Conservation (phyloP, 1,284 basidiomycete species). For the Ceraceosorus guamensis region DNA sequence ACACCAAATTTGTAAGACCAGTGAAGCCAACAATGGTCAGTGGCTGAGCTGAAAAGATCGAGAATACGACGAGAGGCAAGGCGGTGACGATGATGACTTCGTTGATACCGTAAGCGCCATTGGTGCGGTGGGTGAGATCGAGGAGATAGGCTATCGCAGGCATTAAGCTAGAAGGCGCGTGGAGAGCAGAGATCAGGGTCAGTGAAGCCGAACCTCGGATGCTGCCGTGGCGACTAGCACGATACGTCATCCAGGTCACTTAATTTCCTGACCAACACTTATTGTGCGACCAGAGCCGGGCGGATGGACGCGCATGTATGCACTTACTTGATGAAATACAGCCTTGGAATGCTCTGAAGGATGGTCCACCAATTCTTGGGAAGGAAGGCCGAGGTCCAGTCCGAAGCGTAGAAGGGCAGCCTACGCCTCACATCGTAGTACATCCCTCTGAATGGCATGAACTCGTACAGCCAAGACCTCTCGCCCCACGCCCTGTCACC, state of each 20-base stretch:
- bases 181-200: neutral
- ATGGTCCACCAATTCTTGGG: slow-evolving; percentile 33
- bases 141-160: slow-evolving; percentile 88
- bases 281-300: too few relatives aligned
- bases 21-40: slow-evolving; percentile 90
- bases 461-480: slow-evolving; percentile 38
- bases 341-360: slow-evolving; percentile 26
- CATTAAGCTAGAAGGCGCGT: slow-evolving; percentile 53
- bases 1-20: slow-evolving; percentile 54
- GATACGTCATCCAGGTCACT: too few relatives aligned
- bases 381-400: slow-evolving; percentile 36
- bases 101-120: slow-evolving; percentile 77
- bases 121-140: slow-evolving; percentile 80
- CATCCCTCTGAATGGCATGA: slow-evolving; percentile 64
- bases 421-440: slow-evolving; percentile 67
- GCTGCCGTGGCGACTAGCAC: neutral
- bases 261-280: too few relatives aligned
- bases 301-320: too few relatives aligned
- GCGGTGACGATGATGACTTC: slow-evolving; percentile 58
- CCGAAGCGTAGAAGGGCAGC: slow-evolving; percentile 59
- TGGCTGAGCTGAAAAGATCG: slow-evolving; percentile 81
- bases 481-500: slow-evolving; percentile 43
- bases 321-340: slow-evolving; percentile 45
- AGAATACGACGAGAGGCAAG: slow-evolving; percentile 85
- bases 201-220: neutral